Evolutionary conservation across 495 filamentous ascomycete genomes (phyloP).

Genomic region (Daldinia vernicosa): DNA sequence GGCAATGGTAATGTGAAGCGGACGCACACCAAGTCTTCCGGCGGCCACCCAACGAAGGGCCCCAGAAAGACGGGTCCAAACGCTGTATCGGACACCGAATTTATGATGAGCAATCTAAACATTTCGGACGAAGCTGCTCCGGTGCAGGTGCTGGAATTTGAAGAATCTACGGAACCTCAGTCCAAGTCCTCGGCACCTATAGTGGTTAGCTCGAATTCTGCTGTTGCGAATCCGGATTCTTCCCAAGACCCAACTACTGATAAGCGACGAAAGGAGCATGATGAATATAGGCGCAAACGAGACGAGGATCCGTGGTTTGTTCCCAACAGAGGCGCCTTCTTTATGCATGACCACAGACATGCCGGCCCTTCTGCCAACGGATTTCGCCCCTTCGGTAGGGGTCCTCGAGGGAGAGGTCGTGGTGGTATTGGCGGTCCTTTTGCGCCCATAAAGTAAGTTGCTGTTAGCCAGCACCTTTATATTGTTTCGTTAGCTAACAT

Average conservation of each 20-base stretch:
- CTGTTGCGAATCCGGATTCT: conserved; percentile 44
- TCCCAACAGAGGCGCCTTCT: conserved; percentile 93
- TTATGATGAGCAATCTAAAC: conserved; percentile 86
- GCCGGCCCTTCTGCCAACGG: conserved; percentile 77
- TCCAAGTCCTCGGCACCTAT: conserved; percentile 53
- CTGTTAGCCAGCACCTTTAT: conserved; percentile 15
- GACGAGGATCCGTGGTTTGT: conserved; percentile 94
- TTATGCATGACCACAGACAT: conserved; percentile 93
- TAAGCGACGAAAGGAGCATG: conserved; percentile 81
- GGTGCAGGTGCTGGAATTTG: conserved; percentile 70
- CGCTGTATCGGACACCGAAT: conserved; percentile 73
- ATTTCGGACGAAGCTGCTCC: conserved; percentile 66
- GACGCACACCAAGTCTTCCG: conserved; percentile 45
- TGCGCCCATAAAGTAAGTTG: conserved; percentile 66
- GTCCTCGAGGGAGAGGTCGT: conserved; percentile 63
- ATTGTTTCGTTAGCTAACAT: conserved; percentile 40
- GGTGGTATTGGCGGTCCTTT: conserved; percentile 61
- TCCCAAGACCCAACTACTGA: conserved; percentile 66
- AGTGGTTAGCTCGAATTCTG: conserved; percentile 56
- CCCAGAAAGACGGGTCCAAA: conserved; percentile 51
- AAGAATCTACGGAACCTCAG: conserved; percentile 58
- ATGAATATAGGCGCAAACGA: conserved; percentile 85
- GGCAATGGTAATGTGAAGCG: conserved; percentile 52
- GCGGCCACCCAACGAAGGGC: conserved; percentile 47
- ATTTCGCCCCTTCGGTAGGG: conserved; percentile 73